Base-by-base conservation (phyloP, 2,329 filamentous ascomycete genomes). In the Fusarium xylarioides region DNA sequence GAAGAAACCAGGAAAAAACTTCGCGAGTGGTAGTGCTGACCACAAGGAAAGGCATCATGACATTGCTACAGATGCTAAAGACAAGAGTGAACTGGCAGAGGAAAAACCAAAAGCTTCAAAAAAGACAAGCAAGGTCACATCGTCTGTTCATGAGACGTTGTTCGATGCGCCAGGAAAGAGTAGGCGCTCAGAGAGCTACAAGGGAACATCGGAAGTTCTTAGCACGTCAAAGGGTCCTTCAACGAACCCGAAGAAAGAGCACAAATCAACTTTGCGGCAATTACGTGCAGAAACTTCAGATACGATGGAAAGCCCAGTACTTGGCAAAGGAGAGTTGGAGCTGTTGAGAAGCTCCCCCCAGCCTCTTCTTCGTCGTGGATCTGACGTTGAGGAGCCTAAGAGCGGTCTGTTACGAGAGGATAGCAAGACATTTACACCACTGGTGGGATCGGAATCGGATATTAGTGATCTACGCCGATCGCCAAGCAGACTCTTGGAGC, bases 401-500 rank as follows among this genome's bases (percentile, higher is more conserved):
- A 74, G 77, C 21, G 79, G 79, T 5, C 71, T 82, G 15, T 66
- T 82, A 59, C 78, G 78, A 65, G 81, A 83, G 75, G 76, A 76
- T 57, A 67, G 66, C 26, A 76, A 77, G 49, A 73, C 70, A 30
- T 66, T 74, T n/a, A 70, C 74, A 26, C 66, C 75, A 43, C 54
- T 70, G 35, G 70, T 63, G 30, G 77, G 75, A 16, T 50, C 71
- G 54, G 67, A 75, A 54, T 74, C 76, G 34, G 80, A 81, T 21
- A 58, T 81, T 21, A 74, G 80, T 32, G 85, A 85, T 46, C 82
- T 84, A 63, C 81, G 82, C 63, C 82, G 83, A 53, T 84, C 83
- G 7, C 81, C 85, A 26, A 80, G 83, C 11, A 82, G 84, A 61
- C 80, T 80, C n/a, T 78, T 90, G 52, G 82, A 88, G 8, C 85